Percentiles rank a stretch among this genome's conserved stretches.
Evolutionary conservation across 345 rosid genomes (phyloP).

Genomic region (Zanthoxylum bungeanum): DNA sequence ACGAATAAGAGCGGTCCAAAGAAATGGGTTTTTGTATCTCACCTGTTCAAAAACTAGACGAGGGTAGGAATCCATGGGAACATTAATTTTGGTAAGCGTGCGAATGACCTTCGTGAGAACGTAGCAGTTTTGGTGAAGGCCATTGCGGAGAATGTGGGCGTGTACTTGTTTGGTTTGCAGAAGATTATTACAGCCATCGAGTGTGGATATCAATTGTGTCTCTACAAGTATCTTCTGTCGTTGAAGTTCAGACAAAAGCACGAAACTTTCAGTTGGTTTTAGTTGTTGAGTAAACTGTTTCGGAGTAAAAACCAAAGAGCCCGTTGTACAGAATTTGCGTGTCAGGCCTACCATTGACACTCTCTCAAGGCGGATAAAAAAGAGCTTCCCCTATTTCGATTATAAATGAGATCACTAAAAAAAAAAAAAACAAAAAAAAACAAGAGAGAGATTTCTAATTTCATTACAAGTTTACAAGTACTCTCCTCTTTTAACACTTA

Average conservation of each 20-base stretch:
- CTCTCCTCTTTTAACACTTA: too few species aligned
- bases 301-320: slow-evolving; percentile 15
- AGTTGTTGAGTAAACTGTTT: slow-evolving; percentile 24
- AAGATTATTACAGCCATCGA: slow-evolving; percentile 42
- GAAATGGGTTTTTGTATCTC: slow-evolving; percentile 56
- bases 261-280: slow-evolving; percentile 10
- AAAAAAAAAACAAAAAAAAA: too few species aligned
- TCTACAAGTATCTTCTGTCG: slow-evolving; percentile 27
- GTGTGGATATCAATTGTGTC: slow-evolving; percentile 41
- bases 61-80: slow-evolving; percentile 52
- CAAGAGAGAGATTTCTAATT: too few species aligned
- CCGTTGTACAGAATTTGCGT: slow-evolving; percentile 25
- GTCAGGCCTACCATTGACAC: slow-evolving; percentile 26
- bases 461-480: too few species aligned
- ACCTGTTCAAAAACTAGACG: slow-evolving; percentile 54
- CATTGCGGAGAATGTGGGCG: slow-evolving; percentile 38
- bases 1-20: slow-evolving; percentile 71
- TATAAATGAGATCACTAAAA: too few species aligned
- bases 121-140: slow-evolving; percentile 54
- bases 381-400: too few species aligned
- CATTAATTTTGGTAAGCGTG: slow-evolving; percentile 41
- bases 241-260: slow-evolving; percentile 23
- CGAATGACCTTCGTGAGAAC: slow-evolving; percentile 73
- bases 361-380: not conserved
- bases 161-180: slow-evolving; percentile 57